A percentile compares a stretch with the other conserved stretches of the same genome.
phyloP scores from a whole-genome alignment of 2,329 filamentous ascomycete genomes.

The Aureobasidium namibiae region DNA sequence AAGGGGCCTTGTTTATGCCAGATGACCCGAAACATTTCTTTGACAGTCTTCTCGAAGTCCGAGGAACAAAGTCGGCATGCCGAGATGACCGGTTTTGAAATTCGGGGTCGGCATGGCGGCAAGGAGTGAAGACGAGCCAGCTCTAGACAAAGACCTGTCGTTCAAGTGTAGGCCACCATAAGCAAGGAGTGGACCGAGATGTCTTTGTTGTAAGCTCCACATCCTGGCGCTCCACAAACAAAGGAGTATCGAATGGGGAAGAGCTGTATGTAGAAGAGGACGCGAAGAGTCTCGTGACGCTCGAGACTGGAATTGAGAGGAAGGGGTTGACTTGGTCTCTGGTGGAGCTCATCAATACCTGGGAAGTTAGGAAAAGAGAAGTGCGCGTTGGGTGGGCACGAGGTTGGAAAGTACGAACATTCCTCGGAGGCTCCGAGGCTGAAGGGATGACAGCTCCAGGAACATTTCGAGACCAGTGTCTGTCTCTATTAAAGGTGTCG shows the following conservation, averaged over 20 bases:
- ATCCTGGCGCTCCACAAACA: no score
- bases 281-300: not conserved
- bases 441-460: not conserved
- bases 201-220: no score
- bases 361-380: no score
- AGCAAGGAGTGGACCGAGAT: not conserved
- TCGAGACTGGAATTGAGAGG: not conserved
- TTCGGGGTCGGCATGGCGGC: slow-evolving; percentile 5
- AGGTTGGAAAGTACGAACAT: not conserved
- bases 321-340: not conserved
- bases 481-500: no score
- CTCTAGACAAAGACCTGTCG: not conserved
- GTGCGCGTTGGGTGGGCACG: no score
- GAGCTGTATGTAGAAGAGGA: not conserved
- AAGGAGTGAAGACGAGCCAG: not conserved
- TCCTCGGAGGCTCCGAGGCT: not conserved
- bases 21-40: not conserved
- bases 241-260: not conserved
- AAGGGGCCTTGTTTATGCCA: not conserved
- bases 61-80: slow-evolving; percentile 11
- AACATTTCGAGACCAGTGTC: no score
- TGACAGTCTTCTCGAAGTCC: not conserved
- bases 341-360: not conserved
- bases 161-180: not conserved
- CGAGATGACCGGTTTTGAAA: slow-evolving; percentile 7